Evolutionary conservation across 2,329 filamentous ascomycete genomes (phyloP).

Genomic region (Aureobasidium musti): DNA sequence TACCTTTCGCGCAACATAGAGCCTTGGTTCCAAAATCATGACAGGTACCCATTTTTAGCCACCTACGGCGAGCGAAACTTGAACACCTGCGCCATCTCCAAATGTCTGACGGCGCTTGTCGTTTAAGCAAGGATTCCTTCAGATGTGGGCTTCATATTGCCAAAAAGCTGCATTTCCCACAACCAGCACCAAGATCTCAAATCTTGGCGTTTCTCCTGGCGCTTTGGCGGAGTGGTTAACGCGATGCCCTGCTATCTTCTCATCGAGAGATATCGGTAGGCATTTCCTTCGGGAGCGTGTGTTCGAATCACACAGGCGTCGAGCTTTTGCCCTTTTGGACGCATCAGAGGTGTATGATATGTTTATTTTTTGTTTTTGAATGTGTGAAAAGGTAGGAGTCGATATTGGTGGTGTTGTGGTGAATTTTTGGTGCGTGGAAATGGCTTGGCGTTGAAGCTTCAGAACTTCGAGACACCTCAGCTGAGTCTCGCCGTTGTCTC

Average conservation of each 20-base stretch:
- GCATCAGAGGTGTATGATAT: not conserved
- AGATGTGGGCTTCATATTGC: not conserved
- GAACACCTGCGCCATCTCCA: too few species aligned
- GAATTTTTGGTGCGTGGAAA: not conserved
- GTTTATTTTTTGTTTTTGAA: not conserved
- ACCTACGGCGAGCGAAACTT: too few species aligned
- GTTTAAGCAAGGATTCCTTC: too few species aligned
- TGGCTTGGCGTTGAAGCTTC: not conserved
- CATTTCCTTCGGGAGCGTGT: conserved; percentile 48
- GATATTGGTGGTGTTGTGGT: not conserved
- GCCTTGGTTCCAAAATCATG: not conserved
- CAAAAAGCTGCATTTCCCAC: not conserved
- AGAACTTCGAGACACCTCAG: too few species aligned
- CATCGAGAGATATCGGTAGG: conserved; percentile 30
- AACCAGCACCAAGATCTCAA: not conserved
- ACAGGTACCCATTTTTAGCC: not conserved
- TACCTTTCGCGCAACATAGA: not conserved
- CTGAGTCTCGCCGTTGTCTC: too few species aligned
- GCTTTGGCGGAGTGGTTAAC: conserved; percentile 12
- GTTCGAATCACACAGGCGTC: conserved; percentile 49
- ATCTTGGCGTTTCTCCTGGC: not conserved
- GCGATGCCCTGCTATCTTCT: conserved; percentile 4
- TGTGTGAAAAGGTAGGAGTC: not conserved
- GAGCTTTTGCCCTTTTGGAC: not conserved
- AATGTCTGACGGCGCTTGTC: too few species aligned